Conservation (phyloP, 805 yeast species). For the Saccharomycopsis microspora region DNA sequence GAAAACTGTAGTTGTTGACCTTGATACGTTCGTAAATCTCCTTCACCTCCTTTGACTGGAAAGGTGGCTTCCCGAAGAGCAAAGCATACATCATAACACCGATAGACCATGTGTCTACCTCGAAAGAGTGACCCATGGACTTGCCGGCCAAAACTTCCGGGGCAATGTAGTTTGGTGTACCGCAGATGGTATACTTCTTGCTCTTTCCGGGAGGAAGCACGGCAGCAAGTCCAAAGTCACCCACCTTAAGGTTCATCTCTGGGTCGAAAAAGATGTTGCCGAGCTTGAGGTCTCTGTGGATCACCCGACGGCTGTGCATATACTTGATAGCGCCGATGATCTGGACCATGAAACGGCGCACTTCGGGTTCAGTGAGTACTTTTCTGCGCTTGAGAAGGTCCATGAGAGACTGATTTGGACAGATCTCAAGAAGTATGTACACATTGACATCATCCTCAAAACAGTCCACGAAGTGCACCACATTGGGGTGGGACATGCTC, state of each 20-base stretch:
- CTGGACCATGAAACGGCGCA: slow-evolving; percentile 80
- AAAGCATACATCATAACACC: slow-evolving; percentile 95
- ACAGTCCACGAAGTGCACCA: slow-evolving; percentile 90
- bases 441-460: slow-evolving; percentile 95
- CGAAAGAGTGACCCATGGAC: slow-evolving; percentile 80
- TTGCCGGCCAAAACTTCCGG: slow-evolving; percentile 94
- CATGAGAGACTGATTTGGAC: slow-evolving; percentile 92
- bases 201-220: slow-evolving; percentile 62
- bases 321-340: slow-evolving; percentile 89
- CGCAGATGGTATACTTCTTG: slow-evolving; percentile 89
- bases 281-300: slow-evolving; percentile 90
- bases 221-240: slow-evolving; percentile 98
- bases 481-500: slow-evolving; percentile 75
- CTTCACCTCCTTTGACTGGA: slow-evolving; percentile 91
- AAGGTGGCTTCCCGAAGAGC: slow-evolving; percentile 91
- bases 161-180: slow-evolving; percentile 97
- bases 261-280: slow-evolving; percentile 95
- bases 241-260: slow-evolving; percentile 87
- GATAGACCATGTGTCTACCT: slow-evolving; percentile 95
- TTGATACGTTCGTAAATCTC: slow-evolving; percentile 88
- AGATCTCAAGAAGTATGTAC: slow-evolving; percentile 84
- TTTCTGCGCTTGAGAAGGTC: slow-evolving; percentile 81
- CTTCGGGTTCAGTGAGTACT: slow-evolving; percentile 83
- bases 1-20: slow-evolving; percentile 69
- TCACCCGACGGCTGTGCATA: slow-evolving; percentile 83